phyloP scores from a whole-genome alignment of 1,284 basidiomycete species.

The Sparassis latifolia region DNA sequence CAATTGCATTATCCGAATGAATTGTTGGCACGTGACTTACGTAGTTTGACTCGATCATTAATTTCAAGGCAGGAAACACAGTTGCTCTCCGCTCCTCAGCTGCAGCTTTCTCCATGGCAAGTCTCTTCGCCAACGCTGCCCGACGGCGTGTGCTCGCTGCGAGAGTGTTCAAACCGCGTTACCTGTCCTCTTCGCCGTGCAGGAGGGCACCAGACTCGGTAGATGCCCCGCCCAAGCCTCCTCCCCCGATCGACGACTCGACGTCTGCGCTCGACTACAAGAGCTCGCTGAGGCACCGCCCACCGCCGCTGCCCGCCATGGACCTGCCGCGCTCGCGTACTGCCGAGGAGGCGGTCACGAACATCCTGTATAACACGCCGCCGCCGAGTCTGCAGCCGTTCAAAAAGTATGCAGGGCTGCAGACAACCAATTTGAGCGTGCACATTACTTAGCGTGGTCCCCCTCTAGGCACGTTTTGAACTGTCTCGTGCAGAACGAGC shows the following conservation, averaged over 20 bases:
- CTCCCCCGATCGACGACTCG: constrained; percentile 74
- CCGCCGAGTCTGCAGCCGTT: constrained; percentile 89
- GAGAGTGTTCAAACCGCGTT: constrained; percentile 14
- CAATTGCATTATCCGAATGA: too few species aligned
- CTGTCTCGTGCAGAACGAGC: constrained; percentile 99
- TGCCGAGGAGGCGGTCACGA: constrained; percentile 92
- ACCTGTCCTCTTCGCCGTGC: constrained; percentile 31
- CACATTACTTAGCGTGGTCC: too few species aligned
- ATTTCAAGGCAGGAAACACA: too few species aligned
- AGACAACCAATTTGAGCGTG: neutral
- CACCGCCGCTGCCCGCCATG: constrained; percentile 71
- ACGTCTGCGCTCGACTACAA: constrained; percentile 96
- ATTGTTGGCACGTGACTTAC: too few species aligned
- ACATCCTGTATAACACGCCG: constrained; percentile 94
- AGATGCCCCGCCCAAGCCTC: constrained; percentile 42
- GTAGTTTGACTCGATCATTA: too few species aligned
- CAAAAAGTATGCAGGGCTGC: constrained; percentile 67
- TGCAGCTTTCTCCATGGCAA: neutral
- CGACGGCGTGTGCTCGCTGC: constrained; percentile 1
- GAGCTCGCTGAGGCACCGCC: constrained; percentile 55
- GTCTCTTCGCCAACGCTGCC: neutral
- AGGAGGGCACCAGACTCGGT: constrained; percentile 23
- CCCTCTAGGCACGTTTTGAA: constrained; percentile 83
- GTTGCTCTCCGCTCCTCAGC: too few species aligned
- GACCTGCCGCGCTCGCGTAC: constrained; percentile 71